Evolutionary conservation across 208 protist genomes (phyloP).

Genomic region (Acanthamoeba rhysodes): DNA sequence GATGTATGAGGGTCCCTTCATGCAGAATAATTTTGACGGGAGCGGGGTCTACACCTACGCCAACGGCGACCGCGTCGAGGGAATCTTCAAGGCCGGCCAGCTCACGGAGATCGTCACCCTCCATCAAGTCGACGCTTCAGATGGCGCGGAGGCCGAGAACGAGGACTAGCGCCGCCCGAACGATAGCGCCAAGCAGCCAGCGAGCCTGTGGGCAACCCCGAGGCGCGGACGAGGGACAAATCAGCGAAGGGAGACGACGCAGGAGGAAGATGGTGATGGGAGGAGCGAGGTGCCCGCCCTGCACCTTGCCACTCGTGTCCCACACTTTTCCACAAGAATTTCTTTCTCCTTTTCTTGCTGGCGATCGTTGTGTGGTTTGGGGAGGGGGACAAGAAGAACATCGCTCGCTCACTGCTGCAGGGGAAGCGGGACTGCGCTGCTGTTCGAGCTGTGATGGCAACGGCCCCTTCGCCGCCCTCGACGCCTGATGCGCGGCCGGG

Average conservation of each 20-base stretch:
- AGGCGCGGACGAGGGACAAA: too few species aligned
- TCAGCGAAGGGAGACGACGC: too few species aligned
- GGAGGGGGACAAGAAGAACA: too few species aligned
- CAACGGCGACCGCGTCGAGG: constrained; percentile 63
- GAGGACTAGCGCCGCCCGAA: not conserved
- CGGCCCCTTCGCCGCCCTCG: not conserved
- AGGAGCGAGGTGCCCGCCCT: too few species aligned
- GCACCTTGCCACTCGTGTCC: too few species aligned
- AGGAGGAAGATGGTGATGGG: too few species aligned
- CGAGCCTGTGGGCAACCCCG: too few species aligned
- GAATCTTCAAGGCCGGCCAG: constrained; percentile 48
- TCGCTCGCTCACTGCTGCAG: too few species aligned
- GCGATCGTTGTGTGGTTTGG: too few species aligned
- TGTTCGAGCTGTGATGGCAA: not conserved
- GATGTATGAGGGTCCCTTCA: constrained; percentile 64
- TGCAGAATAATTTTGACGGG: constrained; percentile 58
- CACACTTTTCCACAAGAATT: too few species aligned
- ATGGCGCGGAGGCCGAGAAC: not conserved
- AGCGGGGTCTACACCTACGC: constrained; percentile 67
- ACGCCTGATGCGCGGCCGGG: constrained; percentile 17
- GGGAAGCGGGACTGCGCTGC: not conserved
- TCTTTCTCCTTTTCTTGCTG: too few species aligned
- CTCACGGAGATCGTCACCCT: constrained; percentile 48
- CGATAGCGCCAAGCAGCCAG: too few species aligned
- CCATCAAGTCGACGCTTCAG: not conserved